Evolutionary conservation across 257 asterid species (phyloP), one percentile per base, ranked within the genome.

Genomic region (Nicotiana attenuata): DNA sequence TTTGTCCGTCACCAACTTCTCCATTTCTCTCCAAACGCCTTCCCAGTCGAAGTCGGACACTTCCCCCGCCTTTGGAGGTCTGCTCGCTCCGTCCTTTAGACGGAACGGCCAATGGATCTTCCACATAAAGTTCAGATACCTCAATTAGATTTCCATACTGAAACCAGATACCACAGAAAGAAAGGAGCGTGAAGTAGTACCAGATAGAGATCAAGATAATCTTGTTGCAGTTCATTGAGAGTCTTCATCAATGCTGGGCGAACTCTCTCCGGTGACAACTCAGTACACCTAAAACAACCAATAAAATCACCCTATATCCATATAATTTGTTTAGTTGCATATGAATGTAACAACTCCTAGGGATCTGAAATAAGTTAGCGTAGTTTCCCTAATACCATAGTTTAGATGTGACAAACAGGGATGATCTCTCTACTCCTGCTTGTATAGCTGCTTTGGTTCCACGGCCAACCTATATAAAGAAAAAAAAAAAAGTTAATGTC

Each of bases 11-110:
- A 91, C 95, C 1, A 93, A 93, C 55, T 82, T 91, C 90, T 93
- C 97, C 97, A 91, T 93, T 78, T 93, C 98, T 81, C 84, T 88
- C 97, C 97, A 92, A 57, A 93, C 92, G 5, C 92, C 93, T 89
- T 92, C 90, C 91, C 88, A 90, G 87, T 91, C 93, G 14, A 92
- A 92, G 2, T 91, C 93, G 52, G 88, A 11, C 3, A 92, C 89
- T 11, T 91, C 96, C 73, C 94, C 89, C 5, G 84, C 61, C 35
- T 85, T 81, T 0, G 95, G 97, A 14, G 97, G 95, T 77, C 89
- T 63, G 29, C 86, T 90, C 0, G 94, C 91, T 38, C 94, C 97
- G 3, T 92, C 94, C 80, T 83, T 90, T 60, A 93, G 85, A 38
- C 84, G 87, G 31, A 91, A 92, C 0, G 95, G 97, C 97, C 97